Percentiles rank a stretch among this genome's conserved stretches.
phyloP scores from a whole-genome alignment of 352 stramenopile genomes.

The Pythium utonaiense region DNA sequence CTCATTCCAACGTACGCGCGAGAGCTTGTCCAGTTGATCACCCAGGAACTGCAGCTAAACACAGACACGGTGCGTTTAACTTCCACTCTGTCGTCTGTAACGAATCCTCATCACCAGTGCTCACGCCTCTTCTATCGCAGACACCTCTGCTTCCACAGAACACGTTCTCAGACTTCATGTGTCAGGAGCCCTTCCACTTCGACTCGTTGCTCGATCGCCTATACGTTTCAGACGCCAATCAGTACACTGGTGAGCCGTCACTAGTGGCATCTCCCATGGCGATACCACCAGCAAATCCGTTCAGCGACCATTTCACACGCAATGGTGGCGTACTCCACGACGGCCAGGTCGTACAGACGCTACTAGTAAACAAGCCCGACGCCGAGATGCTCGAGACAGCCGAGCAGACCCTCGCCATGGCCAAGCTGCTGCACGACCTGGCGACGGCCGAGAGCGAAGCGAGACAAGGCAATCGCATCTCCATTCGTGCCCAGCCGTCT shows the following conservation, averaged over 20 bases:
- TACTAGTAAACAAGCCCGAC: slow-evolving; percentile 35
- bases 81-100: not conserved
- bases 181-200: slow-evolving; percentile 40
- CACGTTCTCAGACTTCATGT: slow-evolving; percentile 58
- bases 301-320: slow-evolving; percentile 47
- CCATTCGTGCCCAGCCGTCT: slow-evolving; percentile 38
- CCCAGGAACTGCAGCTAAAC: slow-evolving; percentile 46
- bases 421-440: slow-evolving; percentile 70
- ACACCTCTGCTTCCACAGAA: slow-evolving; percentile 26
- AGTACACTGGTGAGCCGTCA: slow-evolving; percentile 24
- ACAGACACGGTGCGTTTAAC: slow-evolving; percentile 27
- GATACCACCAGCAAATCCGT: slow-evolving; percentile 31
- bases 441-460: slow-evolving; percentile 66
- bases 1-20: slow-evolving; percentile 46
- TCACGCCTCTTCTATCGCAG: not conserved
- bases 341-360: slow-evolving; percentile 31
- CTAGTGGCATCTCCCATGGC: slow-evolving; percentile 12
- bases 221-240: slow-evolving; percentile 38
- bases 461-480: slow-evolving; percentile 57
- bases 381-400: slow-evolving; percentile 50
- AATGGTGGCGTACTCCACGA: slow-evolving; percentile 50
- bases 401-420: slow-evolving; percentile 72
- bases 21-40: slow-evolving; percentile 37
- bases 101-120: not conserved
- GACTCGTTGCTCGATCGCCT: slow-evolving; percentile 39